Evolutionary conservation across 108 stramenopile species (phyloP).

Genomic region (Cylindrotheca fusiformis): DNA sequence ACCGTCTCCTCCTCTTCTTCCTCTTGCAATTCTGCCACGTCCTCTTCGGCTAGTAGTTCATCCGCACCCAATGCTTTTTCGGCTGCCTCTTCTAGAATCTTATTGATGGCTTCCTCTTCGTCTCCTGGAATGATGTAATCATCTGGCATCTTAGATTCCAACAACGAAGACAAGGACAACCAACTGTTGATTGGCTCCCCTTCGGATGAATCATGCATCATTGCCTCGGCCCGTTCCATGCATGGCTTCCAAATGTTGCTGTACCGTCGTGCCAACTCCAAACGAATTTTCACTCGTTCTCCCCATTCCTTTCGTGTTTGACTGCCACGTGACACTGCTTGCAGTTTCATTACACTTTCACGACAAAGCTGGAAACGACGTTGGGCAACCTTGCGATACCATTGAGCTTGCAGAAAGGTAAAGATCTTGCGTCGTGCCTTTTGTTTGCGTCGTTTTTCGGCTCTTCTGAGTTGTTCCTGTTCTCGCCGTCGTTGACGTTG

Average conservation of each 20-base stretch:
- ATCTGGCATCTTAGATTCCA: too few relatives aligned
- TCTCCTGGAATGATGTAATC: not conserved
- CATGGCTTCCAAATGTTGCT: not conserved
- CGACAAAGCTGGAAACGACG: not conserved
- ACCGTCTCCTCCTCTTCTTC: not conserved
- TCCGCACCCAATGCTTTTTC: not conserved
- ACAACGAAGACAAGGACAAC: not conserved
- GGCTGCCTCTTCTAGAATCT: not conserved
- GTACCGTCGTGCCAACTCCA: not conserved
- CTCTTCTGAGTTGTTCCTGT: not conserved
- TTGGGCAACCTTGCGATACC: not conserved
- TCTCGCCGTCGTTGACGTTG: not conserved
- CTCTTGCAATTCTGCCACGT: not conserved
- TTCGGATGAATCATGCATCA: not conserved
- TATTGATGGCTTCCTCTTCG: not conserved
- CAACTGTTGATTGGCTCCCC: not conserved
- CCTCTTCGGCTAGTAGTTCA: not conserved
- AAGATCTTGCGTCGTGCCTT: conserved; percentile 1
- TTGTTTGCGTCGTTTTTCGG: not conserved
- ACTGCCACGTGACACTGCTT: not conserved
- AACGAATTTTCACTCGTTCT: not conserved
- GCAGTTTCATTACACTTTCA: not conserved
- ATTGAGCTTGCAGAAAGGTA: not conserved
- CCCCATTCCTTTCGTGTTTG: conserved; percentile 2
- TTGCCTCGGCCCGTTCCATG: not conserved